Conservation (phyloP, 805 yeast species). For the Wickerhamomyces queroliae region DNA sequence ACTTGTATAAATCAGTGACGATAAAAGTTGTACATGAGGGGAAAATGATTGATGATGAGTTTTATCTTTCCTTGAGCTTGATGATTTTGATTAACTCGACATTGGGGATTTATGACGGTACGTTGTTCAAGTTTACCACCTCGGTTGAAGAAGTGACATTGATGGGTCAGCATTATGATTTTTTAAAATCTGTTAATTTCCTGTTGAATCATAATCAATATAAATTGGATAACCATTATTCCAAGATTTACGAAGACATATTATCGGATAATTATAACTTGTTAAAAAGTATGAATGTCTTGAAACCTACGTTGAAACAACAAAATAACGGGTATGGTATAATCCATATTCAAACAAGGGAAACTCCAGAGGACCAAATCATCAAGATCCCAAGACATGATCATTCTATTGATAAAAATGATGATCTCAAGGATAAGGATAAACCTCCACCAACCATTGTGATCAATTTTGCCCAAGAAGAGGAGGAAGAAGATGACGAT, state of each 20-base stretch:
- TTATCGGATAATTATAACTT: slow-evolving; percentile 16
- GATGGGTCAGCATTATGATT: slow-evolving; percentile 5
- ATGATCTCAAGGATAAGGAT: slow-evolving; percentile 10
- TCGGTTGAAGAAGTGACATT: neutral
- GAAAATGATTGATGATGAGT: neutral
- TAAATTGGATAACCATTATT: slow-evolving; percentile 8
- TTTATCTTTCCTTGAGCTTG: neutral
- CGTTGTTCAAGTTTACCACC: neutral
- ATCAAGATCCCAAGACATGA: slow-evolving; percentile 16
- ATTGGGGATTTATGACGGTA: neutral
- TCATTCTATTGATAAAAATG: slow-evolving; percentile 9
- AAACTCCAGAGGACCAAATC: slow-evolving; percentile 20
- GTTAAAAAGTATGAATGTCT: slow-evolving; percentile 5
- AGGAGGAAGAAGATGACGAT: slow-evolving; percentile 1
- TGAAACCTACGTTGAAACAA: neutral
- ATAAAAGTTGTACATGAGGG: neutral
- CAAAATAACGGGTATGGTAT: slow-evolving; percentile 2
- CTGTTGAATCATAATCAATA: slow-evolving; percentile 11
- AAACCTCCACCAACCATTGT: slow-evolving; percentile 20
- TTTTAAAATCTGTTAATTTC: slow-evolving; percentile 9
- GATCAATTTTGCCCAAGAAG: slow-evolving; percentile 12
- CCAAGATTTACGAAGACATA: slow-evolving; percentile 16
- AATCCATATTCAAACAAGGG: slow-evolving; percentile 13
- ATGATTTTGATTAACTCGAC: neutral
- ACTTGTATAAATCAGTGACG: neutral